phyloP scores from a whole-genome alignment of 2,329 filamentous ascomycete species.

The Stagonosporopsis vannaccii region DNA sequence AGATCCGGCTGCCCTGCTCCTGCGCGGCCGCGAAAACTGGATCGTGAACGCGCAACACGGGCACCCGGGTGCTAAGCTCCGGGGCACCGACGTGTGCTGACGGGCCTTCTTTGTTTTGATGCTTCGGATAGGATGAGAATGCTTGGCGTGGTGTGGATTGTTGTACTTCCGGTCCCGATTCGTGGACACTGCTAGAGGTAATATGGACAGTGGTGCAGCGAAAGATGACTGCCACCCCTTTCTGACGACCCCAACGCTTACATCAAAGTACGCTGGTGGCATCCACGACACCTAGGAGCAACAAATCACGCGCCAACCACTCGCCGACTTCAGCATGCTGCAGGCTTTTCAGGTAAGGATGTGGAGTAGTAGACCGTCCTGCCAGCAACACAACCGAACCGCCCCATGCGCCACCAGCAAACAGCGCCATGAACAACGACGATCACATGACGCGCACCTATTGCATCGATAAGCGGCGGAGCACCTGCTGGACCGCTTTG shows the following conservation, averaged over 20 bases:
- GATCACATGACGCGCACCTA: no score
- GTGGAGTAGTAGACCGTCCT: no score
- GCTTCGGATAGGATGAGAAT: neutral
- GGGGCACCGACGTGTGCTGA: neutral
- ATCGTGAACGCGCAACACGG: neutral
- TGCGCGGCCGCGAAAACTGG: neutral
- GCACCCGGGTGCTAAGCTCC: neutral
- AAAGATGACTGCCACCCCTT: no score
- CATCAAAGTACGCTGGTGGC: neutral
- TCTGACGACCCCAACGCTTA: neutral
- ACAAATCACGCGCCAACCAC: neutral
- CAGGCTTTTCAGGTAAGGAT: no score
- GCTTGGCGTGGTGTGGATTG: neutral
- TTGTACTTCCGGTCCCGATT: neutral
- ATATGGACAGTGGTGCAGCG: no score
- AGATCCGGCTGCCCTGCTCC: neutral
- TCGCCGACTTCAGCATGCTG: neutral
- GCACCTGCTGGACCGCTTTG: no score
- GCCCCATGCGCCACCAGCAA: neutral
- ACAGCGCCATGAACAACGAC: no score
- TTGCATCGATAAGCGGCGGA: no score
- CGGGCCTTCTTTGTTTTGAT: neutral
- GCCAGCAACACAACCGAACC: no score
- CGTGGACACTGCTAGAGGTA: neutral
- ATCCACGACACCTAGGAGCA: neutral